Evolutionary conservation across 495 filamentous ascomycete species (phyloP).

Genomic region (Annulohypoxylon nitens): DNA sequence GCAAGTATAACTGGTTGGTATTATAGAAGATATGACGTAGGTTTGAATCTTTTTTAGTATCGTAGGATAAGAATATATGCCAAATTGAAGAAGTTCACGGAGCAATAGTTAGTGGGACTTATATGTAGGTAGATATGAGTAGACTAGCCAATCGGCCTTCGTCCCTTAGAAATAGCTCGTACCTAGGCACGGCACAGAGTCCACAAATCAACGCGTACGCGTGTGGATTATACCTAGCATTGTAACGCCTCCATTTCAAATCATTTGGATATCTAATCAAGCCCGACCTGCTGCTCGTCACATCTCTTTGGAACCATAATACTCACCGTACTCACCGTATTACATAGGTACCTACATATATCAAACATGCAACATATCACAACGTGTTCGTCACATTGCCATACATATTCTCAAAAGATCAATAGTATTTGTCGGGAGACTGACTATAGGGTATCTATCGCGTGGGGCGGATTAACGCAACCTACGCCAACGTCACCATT

Average conservation of each 20-base stretch:
- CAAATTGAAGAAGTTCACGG: too few species aligned
- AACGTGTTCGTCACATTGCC: neutral
- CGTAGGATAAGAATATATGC: too few species aligned
- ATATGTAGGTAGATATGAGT: neutral
- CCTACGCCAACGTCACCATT: constrained; percentile 52
- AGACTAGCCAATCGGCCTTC: constrained; percentile 33
- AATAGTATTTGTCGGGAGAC: constrained; percentile 39
- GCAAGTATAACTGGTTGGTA: too few species aligned
- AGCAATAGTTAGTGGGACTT: too few species aligned
- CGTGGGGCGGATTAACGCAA: constrained; percentile 48
- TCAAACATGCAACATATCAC: neutral
- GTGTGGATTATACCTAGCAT: neutral
- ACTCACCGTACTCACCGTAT: neutral
- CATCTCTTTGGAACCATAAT: neutral
- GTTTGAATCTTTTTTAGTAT: too few species aligned
- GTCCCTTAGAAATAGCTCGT: constrained; percentile 3
- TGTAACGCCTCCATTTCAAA: neutral
- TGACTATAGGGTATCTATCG: constrained; percentile 50
- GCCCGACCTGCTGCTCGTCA: neutral
- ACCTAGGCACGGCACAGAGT: neutral
- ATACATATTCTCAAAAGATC: neutral
- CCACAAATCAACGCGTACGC: neutral
- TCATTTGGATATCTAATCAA: neutral
- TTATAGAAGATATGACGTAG: too few species aligned
- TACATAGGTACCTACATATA: too few species aligned